Evolutionary conservation across 257 asterid species (phyloP), one percentile per base, ranked within the genome.

Genomic region (Gentiana dahurica): DNA sequence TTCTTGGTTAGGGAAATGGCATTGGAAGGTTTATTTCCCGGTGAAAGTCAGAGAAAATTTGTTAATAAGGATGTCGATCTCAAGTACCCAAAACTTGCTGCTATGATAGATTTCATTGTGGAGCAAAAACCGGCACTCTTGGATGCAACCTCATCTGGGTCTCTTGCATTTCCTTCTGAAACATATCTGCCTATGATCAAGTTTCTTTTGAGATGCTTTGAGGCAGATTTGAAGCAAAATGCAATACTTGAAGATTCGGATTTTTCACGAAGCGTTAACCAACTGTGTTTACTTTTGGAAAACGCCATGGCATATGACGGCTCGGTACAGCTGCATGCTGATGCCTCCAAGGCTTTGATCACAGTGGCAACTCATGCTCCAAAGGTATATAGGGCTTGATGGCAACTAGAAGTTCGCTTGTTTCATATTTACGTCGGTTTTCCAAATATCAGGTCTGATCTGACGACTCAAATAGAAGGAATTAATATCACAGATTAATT

Each of bases 161-260:
- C 79, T 57, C 10, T 67, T 58, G 77, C 74, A 68, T 87, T 88
- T 64, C 86, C 77, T 38, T 87, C 97, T 56, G 73, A 78, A 58
- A 81, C 94, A 61, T 88, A 76, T 65, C 79, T 85, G 71, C 90
- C 84, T 58, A 83, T 85, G 95, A 83, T 92, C 69, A 82, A 79
- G 73, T 88, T 92, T 72, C 72, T 92, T 75, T 72, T 92, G 81
- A 88, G 79, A 79, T 92, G 97, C 77, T 88, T 92, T 72, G 97
- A 83, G 79, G 73, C 78, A 39, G 97, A 92, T 64, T 81, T 66
- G 66, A 71, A 67, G 12, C 79, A 76, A 71, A 58, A 67, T 56
- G 59, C 68, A 68, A 36, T 68, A 65, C 41, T 67, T 4, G 76
- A 72, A 67, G 81, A 68, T 62, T 65, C 94, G 55, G 86, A 66